These are phyloP conservation scores for Actinomucor elegans DNA, from an alignment of 371 early-diverging fungal species.

Conservation along the genomic window DNA sequence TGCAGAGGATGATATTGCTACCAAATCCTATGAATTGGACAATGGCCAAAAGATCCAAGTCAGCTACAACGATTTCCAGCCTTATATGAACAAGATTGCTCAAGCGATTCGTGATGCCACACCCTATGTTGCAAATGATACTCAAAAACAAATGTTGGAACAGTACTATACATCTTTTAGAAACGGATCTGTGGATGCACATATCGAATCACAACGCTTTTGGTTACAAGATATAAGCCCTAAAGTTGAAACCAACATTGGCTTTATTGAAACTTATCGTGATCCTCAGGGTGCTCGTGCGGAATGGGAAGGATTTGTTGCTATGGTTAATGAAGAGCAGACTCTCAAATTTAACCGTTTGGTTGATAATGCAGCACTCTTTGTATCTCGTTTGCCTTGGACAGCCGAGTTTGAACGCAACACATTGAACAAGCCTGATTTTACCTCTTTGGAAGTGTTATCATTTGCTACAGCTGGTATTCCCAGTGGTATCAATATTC, in stretches of 20 bases:
- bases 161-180: conserved; percentile 49
- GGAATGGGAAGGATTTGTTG: conserved; percentile 70
- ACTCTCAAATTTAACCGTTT: conserved; percentile 56
- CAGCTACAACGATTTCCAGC: conserved; percentile 50
- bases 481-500: conserved; percentile 68
- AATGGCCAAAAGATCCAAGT: conserved; percentile 45
- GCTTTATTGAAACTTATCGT: conserved; percentile 58
- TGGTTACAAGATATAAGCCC: conserved; percentile 68
- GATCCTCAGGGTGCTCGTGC: conserved; percentile 68
- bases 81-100: conserved; percentile 42
- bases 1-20: conserved; percentile 20
- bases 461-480: conserved; percentile 55
- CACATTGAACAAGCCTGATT: conserved; percentile 62
- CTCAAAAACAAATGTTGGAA: conserved; percentile 55
- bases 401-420: conserved; percentile 55
- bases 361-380: conserved; percentile 51
- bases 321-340: conserved; percentile 66
- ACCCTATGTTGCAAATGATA: conserved; percentile 53
- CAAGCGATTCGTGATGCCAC: conserved; percentile 45
- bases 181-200: conserved; percentile 59
- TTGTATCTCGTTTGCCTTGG: conserved; percentile 61
- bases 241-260: conserved; percentile 55
- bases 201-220: conserved; percentile 56
- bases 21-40: conserved; percentile 15
- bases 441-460: conserved; percentile 64